These are phyloP conservation scores for Artemisia annua DNA, from an alignment of 129 eudicot genomes.

Conservation along the genomic window DNA sequence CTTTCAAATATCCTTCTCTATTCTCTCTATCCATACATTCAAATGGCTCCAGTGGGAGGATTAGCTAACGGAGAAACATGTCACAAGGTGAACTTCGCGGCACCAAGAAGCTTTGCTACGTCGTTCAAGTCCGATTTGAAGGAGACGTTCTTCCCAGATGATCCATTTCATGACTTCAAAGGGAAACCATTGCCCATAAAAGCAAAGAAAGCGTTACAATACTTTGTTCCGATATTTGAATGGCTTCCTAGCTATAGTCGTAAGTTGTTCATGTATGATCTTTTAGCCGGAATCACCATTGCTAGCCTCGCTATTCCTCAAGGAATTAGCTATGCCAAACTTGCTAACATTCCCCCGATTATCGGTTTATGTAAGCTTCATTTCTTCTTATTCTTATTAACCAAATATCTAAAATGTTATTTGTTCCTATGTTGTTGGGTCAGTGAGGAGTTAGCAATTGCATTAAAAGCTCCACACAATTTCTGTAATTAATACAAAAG, in stretches of 20 bases:
- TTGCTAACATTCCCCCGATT: slow-evolving; percentile 72
- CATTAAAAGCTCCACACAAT: too few species aligned
- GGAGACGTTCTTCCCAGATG: slow-evolving; percentile 83
- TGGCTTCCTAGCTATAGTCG: slow-evolving; percentile 79
- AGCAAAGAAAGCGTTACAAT: slow-evolving; percentile 36
- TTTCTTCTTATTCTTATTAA: background rate
- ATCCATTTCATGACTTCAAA: slow-evolving; percentile 62
- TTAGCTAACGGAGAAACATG: slow-evolving; percentile 14
- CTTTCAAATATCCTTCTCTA: slow-evolving; percentile 6
- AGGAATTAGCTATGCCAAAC: slow-evolving; percentile 95
- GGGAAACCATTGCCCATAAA: slow-evolving; percentile 41
- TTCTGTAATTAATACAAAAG: too few species aligned
- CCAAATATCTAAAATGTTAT: too few species aligned
- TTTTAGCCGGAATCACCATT: slow-evolving; percentile 85
- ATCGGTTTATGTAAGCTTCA: slow-evolving; percentile 79
- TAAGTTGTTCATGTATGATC: slow-evolving; percentile 56
- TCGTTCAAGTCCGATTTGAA: slow-evolving; percentile 47
- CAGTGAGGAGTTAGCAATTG: too few species aligned
- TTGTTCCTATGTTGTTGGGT: too few species aligned
- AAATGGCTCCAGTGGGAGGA: slow-evolving; percentile 34
- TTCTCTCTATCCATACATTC: slow-evolving; percentile 7
- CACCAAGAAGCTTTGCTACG: slow-evolving; percentile 50
- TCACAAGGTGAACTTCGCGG: slow-evolving; percentile 55
- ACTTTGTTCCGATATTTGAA: slow-evolving; percentile 71
- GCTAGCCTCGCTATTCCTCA: slow-evolving; percentile 98